Base-by-base conservation (phyloP, 2,329 filamentous ascomycete species). In the Juglanconis oblonga region DNA sequence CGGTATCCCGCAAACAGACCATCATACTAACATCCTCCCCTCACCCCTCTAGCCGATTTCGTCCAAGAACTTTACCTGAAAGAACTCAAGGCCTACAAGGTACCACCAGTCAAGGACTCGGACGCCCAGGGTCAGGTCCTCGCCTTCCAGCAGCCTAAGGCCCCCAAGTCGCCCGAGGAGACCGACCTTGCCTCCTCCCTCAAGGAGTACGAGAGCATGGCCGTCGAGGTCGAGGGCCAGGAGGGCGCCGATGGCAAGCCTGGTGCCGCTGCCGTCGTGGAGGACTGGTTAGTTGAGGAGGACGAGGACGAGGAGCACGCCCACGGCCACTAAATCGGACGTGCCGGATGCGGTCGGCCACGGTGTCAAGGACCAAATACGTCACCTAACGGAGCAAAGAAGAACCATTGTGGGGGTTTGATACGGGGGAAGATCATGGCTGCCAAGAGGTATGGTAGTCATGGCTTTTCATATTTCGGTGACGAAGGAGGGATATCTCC, bases 1-100 rank as follows among this genome's bases (percentile, higher is more conserved):
- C 45, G 24, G 35, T 17, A 32, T 29, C 49, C 33, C 52, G 8
- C 11, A 11, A 38, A n/a, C 31, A n/a, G 52, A 38, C 31, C 45
- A 52, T 40, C 13, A 45, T 58, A 32, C 68, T 74, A 69, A 73
- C 69, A 55, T 55, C 48, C 54, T 33, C 62, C 55, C 31, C 57
- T 59, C 63, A 47, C 56, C 48, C 38, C 32, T 55, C 66, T 74
- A 98, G 95, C 91, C 87, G 95, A 99, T 78, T 87, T 97, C 72
- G 91, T 99, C 71, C 95, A 98, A 81, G 94, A 98, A 76, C 86
- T 99, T 74, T 99, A 99, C 85, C 87, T 99, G 70, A 90, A 89
- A 77, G 93, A 98, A 80, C 87, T 99, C 74, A 95, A 94, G 81
- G 86, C 87, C 79, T 98, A 97, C 89, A 98, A 98, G 86, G 81